A percentile compares a stretch with the other conserved stretches of the same genome.
phyloP scores from a whole-genome alignment of 106 monocot genomes.

The Agapanthus africanus region DNA sequence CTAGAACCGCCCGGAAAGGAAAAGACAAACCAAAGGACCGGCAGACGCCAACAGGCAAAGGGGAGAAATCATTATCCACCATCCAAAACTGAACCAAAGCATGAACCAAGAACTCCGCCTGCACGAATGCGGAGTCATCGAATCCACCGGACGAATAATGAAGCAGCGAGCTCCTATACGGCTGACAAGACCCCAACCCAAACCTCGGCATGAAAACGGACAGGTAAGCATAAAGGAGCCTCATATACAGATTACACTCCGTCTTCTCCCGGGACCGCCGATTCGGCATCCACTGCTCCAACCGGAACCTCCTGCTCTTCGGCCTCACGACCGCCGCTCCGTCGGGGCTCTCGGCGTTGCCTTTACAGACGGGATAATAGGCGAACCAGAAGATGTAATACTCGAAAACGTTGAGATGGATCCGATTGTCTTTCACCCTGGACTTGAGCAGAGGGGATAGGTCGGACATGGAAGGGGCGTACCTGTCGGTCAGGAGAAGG shows the following conservation, averaged over 20 bases:
- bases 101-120: constrained; percentile 76
- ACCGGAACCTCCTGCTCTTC: constrained; percentile 29
- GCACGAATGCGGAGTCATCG: constrained; percentile 34
- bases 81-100: constrained; percentile 84
- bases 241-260: constrained; percentile 52
- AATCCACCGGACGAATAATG: constrained; percentile 39
- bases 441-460: constrained; percentile 51
- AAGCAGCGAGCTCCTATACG: constrained; percentile 65
- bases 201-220: constrained; percentile 49
- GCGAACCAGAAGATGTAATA: constrained; percentile 96
- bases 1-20: constrained; percentile 22
- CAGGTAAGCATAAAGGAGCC: constrained; percentile 66
- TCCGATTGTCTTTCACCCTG: constrained; percentile 45
- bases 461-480: constrained; percentile 26
- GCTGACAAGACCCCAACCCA: constrained; percentile 29
- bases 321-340: neutral
- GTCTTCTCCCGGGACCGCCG: constrained; percentile 32
- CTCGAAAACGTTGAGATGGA: constrained; percentile 76
- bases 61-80: constrained; percentile 88
- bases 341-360: constrained; percentile 27
- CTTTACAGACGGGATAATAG: constrained; percentile 72
- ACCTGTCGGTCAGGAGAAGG: constrained; percentile 21
- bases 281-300: constrained; percentile 67
- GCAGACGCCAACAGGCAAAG: constrained; percentile 36
- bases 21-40: constrained; percentile 42